Conservation (phyloP, 352 stramenopile species). For the Pythium biforme region DNA sequence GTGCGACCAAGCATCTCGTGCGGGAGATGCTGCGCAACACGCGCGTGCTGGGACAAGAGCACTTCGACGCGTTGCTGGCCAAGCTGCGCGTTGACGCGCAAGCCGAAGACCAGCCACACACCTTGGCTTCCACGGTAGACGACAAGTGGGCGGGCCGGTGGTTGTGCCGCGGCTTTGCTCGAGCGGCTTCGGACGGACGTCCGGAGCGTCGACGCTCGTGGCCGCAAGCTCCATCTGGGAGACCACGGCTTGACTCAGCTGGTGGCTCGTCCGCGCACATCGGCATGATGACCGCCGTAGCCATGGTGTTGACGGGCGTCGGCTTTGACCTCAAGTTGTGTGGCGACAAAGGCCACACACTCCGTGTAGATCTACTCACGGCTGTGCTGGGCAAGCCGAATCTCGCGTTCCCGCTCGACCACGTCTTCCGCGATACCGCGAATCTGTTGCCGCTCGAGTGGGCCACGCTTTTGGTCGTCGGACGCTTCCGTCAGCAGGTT, state of each 20-base stretch:
- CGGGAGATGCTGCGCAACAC: constrained; percentile 19
- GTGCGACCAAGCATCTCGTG: neutral
- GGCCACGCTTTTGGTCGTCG: constrained; percentile 1
- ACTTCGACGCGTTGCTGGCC: constrained; percentile 9
- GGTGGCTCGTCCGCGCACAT: neutral
- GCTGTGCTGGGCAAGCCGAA: neutral
- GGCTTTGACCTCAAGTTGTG: neutral
- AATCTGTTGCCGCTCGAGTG: constrained; percentile 10
- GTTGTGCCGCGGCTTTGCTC: constrained; percentile 9
- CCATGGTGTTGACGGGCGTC: neutral
- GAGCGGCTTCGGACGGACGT: neutral
- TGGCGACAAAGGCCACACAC: neutral
- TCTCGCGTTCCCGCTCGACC: neutral
- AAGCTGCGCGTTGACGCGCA: neutral
- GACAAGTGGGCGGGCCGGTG: constrained; percentile 13
- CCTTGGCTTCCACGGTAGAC: neutral
- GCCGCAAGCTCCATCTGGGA: neutral
- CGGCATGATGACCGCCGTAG: constrained; percentile 9
- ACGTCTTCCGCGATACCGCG: constrained; percentile 1
- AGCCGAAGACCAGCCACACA: neutral
- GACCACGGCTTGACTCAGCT: neutral
- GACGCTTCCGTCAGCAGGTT: neutral
- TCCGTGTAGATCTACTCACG: neutral
- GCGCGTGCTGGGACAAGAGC: constrained; percentile 6
- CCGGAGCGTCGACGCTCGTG: constrained; percentile 11